Conservation (phyloP, 352 stramenopile species). For the Phytophthora hibernalis region DNA sequence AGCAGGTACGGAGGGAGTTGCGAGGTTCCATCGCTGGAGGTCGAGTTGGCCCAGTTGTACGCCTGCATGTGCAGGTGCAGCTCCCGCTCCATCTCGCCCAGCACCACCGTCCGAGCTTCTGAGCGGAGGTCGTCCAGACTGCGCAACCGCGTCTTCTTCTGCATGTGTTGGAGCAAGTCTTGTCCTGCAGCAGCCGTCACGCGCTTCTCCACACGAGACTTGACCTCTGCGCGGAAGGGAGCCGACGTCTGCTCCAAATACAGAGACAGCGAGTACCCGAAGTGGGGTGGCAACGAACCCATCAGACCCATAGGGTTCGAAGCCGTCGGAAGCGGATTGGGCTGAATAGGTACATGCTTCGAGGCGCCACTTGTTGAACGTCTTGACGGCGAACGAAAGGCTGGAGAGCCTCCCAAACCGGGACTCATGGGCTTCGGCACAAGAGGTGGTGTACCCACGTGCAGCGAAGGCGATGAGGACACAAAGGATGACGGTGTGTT, state of each 20-base stretch:
- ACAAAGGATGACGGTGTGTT: conserved; percentile 32
- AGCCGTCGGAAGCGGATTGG: conserved; percentile 73
- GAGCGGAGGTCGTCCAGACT: conserved; percentile 72
- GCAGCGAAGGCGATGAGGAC: conserved; percentile 30
- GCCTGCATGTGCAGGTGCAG: conserved; percentile 78
- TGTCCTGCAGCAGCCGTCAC: conserved; percentile 75
- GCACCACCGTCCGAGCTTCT: conserved; percentile 66
- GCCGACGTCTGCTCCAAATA: conserved; percentile 80
- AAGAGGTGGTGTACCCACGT: conserved; percentile 24
- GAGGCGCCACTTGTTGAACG: conserved; percentile 23
- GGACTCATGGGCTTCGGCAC: conserved; percentile 32
- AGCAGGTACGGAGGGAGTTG: conserved; percentile 64
- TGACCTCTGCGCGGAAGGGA: conserved; percentile 71
- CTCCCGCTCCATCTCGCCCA: conserved; percentile 78
- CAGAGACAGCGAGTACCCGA: conserved; percentile 69
- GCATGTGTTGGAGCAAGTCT: conserved; percentile 84
- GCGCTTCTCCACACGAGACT: conserved; percentile 78
- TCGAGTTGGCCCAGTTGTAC: conserved; percentile 66
- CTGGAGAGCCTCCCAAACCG: conserved; percentile 24
- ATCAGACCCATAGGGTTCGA: conserved; percentile 78
- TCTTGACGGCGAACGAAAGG: conserved; percentile 31
- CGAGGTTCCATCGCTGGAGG: conserved; percentile 26
- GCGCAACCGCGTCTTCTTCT: conserved; percentile 82
- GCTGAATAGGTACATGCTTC: conserved; percentile 81
- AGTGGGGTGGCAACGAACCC: conserved; percentile 56